Percentiles rank a stretch among this genome's conserved stretches.
Evolutionary conservation across 2,329 filamentous ascomycete species (phyloP).

Genomic region (Sarocladium brachiariae): DNA sequence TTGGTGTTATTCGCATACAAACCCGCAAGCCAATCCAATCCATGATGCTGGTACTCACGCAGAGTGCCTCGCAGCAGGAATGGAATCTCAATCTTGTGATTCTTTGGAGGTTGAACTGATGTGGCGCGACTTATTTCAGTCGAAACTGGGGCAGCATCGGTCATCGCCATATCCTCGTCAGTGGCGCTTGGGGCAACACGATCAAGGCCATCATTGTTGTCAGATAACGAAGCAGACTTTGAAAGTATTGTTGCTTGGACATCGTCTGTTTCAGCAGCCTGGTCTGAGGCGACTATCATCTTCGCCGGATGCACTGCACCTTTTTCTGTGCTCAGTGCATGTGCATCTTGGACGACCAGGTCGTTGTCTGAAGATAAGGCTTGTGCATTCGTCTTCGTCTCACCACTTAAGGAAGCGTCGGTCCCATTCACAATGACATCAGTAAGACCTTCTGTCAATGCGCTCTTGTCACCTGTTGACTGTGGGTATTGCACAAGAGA

Average conservation of each 20-base stretch:
- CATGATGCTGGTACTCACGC: slow-evolving; percentile 93
- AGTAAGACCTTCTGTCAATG: neutral
- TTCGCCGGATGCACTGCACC: too few relatives aligned
- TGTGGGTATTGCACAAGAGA: slow-evolving; percentile 23
- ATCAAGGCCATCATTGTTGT: neutral
- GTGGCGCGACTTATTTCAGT: slow-evolving; percentile 24
- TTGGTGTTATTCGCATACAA: slow-evolving; percentile 91
- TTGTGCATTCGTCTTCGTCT: slow-evolving; percentile 10
- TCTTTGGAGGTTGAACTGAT: slow-evolving; percentile 23
- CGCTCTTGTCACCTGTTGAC: slow-evolving; percentile 12
- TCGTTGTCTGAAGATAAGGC: too few relatives aligned
- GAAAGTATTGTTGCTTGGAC: neutral
- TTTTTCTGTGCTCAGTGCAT: too few relatives aligned
- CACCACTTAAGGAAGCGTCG: neutral
- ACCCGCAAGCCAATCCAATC: slow-evolving; percentile 93
- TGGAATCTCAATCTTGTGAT: slow-evolving; percentile 64
- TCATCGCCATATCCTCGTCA: neutral
- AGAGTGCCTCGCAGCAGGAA: slow-evolving; percentile 80
- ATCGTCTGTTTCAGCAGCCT: too few relatives aligned
- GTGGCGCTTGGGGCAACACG: neutral
- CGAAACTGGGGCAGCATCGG: neutral
- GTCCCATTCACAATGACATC: slow-evolving; percentile 9
- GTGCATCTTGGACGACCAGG: too few relatives aligned
- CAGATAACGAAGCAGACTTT: neutral
- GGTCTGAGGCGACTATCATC: too few relatives aligned